Evolutionary conservation across 202 grass and related monocot species (phyloP), one percentile per base, ranked within the genome.

Genomic region (Eragrostis tef): DNA sequence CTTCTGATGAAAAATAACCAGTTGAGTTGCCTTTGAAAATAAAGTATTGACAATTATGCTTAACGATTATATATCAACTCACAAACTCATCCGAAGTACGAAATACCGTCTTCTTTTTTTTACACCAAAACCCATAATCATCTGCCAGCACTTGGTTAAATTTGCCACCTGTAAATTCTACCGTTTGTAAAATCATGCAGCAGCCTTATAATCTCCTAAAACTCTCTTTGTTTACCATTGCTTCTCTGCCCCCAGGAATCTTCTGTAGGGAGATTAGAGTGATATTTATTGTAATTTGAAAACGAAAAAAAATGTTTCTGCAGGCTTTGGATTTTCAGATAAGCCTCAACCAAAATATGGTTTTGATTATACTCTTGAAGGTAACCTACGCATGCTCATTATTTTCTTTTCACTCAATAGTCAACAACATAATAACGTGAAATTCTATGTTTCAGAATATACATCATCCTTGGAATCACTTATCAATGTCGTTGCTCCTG

Each of bases 291-390:
- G n/a, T 71, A 88, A 60, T 49, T 36, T 0, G 11, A 60, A 66
- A 4, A n/a, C n/a, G 41, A 63, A 45, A 75, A 1, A 31, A 39
- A 39, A 79, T 81, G 34, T 77, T 3, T 85, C 50, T 82, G 34
- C 95, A 98, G 95, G 95, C 51, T 98, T 98, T 93, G 95, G 95
- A 58, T 98, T 98, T 89, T 98, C 95, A 52, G 95, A 98, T 78
- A 98, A 98, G 86, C 95, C 95, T 77, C 95, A 91, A 80, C 95
- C 95, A 20, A 86, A 93, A 81, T 98, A 94, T 88, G 95, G 92
- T 86, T 94, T 98, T 77, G 90, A 98, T 80, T 98, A 98, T 87
- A 98, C 92, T 64, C 87, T 98, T 72, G 90, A 98, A 43, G 95
- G 95, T 98, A 89, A 83, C 73, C 63, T 47, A 36, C 20, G 58